phyloP scores from a whole-genome alignment of 371 early-diverging fungal species.

The Mucor saturninus region DNA sequence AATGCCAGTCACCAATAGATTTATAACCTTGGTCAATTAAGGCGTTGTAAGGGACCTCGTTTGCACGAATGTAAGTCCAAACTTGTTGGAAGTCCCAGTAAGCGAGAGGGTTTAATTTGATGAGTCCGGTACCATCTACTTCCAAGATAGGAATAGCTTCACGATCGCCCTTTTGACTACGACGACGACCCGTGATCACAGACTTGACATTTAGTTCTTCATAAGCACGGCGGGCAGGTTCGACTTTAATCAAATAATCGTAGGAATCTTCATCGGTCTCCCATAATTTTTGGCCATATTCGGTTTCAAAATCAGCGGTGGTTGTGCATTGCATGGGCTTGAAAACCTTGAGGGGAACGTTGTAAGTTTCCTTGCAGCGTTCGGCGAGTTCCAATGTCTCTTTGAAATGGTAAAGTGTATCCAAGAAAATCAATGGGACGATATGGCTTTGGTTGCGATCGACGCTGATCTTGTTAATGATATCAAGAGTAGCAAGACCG shows the following conservation, averaged over 20 bases:
- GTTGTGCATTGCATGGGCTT: slow-evolving; percentile 69
- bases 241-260: slow-evolving; percentile 92
- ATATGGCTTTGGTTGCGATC: slow-evolving; percentile 57
- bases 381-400: slow-evolving; percentile 85
- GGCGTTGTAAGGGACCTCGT: slow-evolving; percentile 90
- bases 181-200: slow-evolving; percentile 89
- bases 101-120: slow-evolving; percentile 91
- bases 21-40: slow-evolving; percentile 90
- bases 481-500: slow-evolving; percentile 78
- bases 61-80: slow-evolving; percentile 81
- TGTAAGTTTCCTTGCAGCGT: slow-evolving; percentile 69
- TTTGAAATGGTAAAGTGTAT: slow-evolving; percentile 91
- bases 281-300: slow-evolving; percentile 84
- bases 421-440: slow-evolving; percentile 89
- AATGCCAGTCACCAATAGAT: slow-evolving; percentile 93
- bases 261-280: slow-evolving; percentile 80
- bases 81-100: slow-evolving; percentile 89
- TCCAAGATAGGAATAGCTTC: slow-evolving; percentile 79
- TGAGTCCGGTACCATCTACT: slow-evolving; percentile 78
- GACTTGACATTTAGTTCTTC: slow-evolving; percentile 72
- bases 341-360: slow-evolving; percentile 74
- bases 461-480: slow-evolving; percentile 70
- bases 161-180: slow-evolving; percentile 89
- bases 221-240: slow-evolving; percentile 90
- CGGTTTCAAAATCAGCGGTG: slow-evolving; percentile 68